Percentiles rank a stretch among this genome's conserved stretches.
These are phyloP conservation scores for Prunus davidiana DNA, from an alignment of 306 rosid species.

Conservation along the genomic window DNA sequence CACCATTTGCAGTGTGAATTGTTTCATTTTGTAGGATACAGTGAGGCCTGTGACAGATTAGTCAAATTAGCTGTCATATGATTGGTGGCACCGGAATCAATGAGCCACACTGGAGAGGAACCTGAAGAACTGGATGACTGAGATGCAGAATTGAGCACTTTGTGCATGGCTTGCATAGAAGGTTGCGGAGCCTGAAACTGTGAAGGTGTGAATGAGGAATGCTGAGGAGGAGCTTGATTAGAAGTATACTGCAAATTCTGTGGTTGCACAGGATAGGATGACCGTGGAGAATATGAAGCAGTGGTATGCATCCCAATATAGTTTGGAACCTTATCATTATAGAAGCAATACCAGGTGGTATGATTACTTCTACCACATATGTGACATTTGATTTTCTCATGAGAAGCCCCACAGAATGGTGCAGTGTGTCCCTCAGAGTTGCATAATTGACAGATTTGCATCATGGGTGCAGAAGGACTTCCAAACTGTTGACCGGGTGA, in stretches of 20 bases:
- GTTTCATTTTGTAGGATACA: background rate
- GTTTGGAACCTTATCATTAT: background rate
- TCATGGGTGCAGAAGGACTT: too few relatives aligned
- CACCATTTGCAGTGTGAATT: background rate
- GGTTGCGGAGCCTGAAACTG: accelerated
- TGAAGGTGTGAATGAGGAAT: background rate
- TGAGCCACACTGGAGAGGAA: background rate
- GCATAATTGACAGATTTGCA: too few relatives aligned
- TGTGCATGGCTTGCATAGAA: background rate
- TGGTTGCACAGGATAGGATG: background rate
- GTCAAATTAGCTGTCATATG: background rate
- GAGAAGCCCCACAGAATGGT: accelerated
- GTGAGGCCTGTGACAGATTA: background rate
- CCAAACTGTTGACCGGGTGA: too few relatives aligned
- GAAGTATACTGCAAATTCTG: too few relatives aligned
- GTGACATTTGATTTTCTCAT: background rate
- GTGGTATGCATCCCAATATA: background rate
- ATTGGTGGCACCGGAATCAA: background rate
- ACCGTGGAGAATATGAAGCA: background rate
- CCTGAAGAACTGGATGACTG: background rate
- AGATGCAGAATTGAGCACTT: background rate
- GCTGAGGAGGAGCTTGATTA: too few relatives aligned
- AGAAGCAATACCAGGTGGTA: background rate
- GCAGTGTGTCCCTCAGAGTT: too few relatives aligned
- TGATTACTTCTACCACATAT: too few relatives aligned